Conservation (phyloP, 2,329 filamentous ascomycete genomes). For the Colletotrichum orbiculare region DNA sequence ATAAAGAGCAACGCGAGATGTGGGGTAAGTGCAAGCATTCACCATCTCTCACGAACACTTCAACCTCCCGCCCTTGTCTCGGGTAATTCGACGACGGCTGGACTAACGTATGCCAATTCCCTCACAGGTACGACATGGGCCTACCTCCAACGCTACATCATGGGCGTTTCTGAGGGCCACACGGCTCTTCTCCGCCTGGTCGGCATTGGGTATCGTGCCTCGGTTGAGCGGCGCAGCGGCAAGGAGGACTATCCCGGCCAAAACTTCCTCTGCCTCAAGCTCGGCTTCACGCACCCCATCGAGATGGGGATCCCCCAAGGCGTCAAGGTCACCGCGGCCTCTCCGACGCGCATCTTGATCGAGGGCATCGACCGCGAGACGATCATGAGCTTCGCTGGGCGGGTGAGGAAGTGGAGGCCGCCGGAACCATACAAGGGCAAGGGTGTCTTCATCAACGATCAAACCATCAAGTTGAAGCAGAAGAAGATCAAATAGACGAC, state of each 20-base stretch:
- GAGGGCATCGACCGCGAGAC: slow-evolving; percentile 89
- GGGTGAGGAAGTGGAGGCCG: slow-evolving; percentile 86
- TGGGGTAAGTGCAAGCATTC: slow-evolving; percentile 74
- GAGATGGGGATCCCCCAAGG: slow-evolving; percentile 87
- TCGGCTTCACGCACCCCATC: slow-evolving; percentile 95
- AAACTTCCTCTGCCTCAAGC: slow-evolving; percentile 91
- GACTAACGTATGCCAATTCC: slow-evolving; percentile 39
- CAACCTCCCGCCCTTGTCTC: background rate
- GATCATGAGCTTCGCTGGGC: slow-evolving; percentile 90
- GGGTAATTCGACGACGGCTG: background rate
- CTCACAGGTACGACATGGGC: slow-evolving; percentile 84
- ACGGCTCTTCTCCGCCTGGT: slow-evolving; percentile 92
- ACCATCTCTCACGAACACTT: slow-evolving; percentile 7
- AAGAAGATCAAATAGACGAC: slow-evolving; percentile 88
- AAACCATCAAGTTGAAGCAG: slow-evolving; percentile 97
- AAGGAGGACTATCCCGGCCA: slow-evolving; percentile 84
- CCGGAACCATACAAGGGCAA: slow-evolving; percentile 99
- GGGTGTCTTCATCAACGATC: slow-evolving; percentile 97
- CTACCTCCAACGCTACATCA: slow-evolving; percentile 89
- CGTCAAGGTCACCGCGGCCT: slow-evolving; percentile 86
- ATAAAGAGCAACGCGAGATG: slow-evolving; percentile 88
- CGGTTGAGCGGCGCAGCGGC: slow-evolving; percentile 79
- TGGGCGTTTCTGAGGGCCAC: slow-evolving; percentile 96
- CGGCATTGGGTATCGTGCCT: slow-evolving; percentile 94
- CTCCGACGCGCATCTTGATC: slow-evolving; percentile 90